Evolutionary conservation across 2,329 filamentous ascomycete genomes (phyloP).

Genomic region (Lanzia echinophila): DNA sequence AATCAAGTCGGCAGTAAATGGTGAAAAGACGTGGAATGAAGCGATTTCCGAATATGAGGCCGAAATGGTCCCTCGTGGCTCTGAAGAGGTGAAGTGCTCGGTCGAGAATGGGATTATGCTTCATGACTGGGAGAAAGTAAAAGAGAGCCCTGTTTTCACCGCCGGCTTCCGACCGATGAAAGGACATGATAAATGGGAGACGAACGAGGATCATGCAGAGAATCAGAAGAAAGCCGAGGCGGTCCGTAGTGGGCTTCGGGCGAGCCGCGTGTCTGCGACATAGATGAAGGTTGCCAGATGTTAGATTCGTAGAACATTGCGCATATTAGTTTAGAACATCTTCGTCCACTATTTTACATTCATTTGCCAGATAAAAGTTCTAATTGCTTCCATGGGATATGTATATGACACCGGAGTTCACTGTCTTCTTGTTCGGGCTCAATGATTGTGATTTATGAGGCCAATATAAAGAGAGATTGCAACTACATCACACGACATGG

Average conservation of each 20-base stretch:
- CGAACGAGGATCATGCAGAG: not conserved
- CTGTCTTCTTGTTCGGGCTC: too few relatives aligned
- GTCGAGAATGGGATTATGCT: constrained; percentile 34
- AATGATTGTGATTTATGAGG: too few relatives aligned
- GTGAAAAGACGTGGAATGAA: constrained; percentile 17
- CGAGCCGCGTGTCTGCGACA: too few relatives aligned
- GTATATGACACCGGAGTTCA: too few relatives aligned
- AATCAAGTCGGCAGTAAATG: constrained; percentile 17
- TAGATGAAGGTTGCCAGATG: too few relatives aligned
- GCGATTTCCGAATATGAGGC: constrained; percentile 36
- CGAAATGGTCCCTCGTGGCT: constrained; percentile 38
- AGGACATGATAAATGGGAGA: not conserved
- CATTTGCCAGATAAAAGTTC: too few relatives aligned
- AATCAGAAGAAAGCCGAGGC: not conserved
- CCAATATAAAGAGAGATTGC: too few relatives aligned
- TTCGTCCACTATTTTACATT: too few relatives aligned
- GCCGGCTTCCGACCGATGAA: not conserved
- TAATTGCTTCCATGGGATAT: too few relatives aligned
- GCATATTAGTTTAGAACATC: too few relatives aligned
- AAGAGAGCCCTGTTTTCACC: not conserved
- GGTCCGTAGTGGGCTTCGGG: not conserved
- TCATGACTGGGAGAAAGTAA: not conserved
- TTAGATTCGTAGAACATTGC: too few relatives aligned
- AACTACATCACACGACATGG: too few relatives aligned
- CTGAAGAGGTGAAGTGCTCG: constrained; percentile 39